Conservation (phyloP, 2,329 filamentous ascomycete species). For the Ophiostoma populinum region DNA sequence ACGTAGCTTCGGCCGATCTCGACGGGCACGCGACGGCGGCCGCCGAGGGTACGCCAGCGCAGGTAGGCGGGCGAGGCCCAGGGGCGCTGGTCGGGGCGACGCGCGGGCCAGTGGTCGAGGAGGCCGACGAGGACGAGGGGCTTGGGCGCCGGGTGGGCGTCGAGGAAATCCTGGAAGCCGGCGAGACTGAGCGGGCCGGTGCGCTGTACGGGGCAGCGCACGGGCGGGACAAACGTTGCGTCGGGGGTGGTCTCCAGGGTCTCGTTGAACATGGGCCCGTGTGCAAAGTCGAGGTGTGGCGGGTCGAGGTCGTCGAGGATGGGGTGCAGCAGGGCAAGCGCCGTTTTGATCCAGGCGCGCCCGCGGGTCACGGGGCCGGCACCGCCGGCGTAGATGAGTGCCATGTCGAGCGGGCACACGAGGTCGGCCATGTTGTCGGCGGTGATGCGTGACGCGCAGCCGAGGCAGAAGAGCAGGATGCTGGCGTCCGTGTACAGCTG, state of each 20-base stretch:
- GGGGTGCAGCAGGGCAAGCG: constrained; percentile 26
- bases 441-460: background rate
- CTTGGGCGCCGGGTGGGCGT: constrained; percentile 22
- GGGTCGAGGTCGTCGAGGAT: constrained; percentile 10
- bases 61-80: constrained; percentile 68
- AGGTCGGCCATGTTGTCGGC: constrained; percentile 29
- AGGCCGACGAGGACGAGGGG: constrained; percentile 56
- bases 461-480: constrained; percentile 38
- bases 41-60: constrained; percentile 53
- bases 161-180: constrained; percentile 44
- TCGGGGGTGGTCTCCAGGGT: too few species aligned
- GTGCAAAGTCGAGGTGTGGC: background rate
- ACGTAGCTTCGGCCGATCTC: constrained; percentile 81
- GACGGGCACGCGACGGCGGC: constrained; percentile 65
- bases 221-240: constrained; percentile 22
- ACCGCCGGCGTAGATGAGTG: constrained; percentile 57
- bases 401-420: constrained; percentile 54
- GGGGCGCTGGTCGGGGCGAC: constrained; percentile 29
- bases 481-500: constrained; percentile 54
- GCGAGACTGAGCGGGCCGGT: constrained; percentile 33
- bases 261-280: constrained; percentile 2
- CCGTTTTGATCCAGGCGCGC: constrained; percentile 30
- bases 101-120: constrained; percentile 59
- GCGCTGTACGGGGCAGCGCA: constrained; percentile 24
- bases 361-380: constrained; percentile 32